Percentiles rank a stretch among this genome's conserved stretches.
phyloP scores from a whole-genome alignment of 345 rosid species.

The Corymbia maculata region DNA sequence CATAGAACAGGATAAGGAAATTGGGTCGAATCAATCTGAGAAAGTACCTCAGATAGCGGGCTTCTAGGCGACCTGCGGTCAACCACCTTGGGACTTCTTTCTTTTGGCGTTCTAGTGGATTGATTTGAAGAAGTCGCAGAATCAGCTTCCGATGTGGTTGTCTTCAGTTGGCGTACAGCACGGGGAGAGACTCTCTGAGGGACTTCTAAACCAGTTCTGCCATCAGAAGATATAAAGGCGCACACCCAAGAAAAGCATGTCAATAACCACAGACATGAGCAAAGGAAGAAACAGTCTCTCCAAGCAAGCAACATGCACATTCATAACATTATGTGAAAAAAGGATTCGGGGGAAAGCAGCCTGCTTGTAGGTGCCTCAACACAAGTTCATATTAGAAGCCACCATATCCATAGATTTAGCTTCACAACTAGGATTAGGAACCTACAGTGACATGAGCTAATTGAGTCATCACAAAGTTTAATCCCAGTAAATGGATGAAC shows the following conservation, averaged over 20 bases:
- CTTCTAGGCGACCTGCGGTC: slow-evolving; percentile 78
- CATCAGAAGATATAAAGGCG: neutral
- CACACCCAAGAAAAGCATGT: neutral
- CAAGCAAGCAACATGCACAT: neutral
- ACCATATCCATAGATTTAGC: neutral
- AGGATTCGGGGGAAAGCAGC: neutral
- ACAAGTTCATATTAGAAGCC: neutral
- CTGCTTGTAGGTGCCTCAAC: neutral
- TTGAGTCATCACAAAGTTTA: neutral
- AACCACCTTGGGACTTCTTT: slow-evolving; percentile 61
- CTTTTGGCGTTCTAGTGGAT: slow-evolving; percentile 53
- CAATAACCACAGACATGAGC: neutral
- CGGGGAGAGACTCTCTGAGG: slow-evolving; percentile 72
- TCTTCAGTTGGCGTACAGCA: slow-evolving; percentile 66
- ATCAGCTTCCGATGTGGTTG: slow-evolving; percentile 38
- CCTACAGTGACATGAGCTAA: neutral
- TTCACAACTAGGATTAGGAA: neutral
- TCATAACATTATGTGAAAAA: neutral
- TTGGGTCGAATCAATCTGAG: neutral
- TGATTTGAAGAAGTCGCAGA: slow-evolving; percentile 47
- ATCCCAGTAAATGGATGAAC: neutral
- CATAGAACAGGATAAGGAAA: neutral
- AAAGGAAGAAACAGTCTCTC: neutral
- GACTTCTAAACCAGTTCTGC: slow-evolving; percentile 59
- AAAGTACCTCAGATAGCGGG: slow-evolving; percentile 65